Evolutionary conservation across 139 green algal genomes (phyloP).

Genomic region (Spirogloea muscicola): DNA sequence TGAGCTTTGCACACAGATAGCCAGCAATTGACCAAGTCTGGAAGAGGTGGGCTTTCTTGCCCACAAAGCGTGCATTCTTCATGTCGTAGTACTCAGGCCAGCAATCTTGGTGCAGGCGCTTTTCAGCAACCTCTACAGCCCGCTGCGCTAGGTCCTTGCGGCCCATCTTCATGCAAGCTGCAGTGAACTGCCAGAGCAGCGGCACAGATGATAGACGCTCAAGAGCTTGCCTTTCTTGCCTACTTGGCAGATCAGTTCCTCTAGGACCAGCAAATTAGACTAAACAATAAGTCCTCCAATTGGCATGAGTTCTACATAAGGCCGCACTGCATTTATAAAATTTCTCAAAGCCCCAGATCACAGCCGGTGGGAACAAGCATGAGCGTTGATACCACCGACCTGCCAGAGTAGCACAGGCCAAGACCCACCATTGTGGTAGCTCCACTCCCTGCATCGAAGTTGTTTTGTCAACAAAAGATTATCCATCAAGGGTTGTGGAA

Average conservation of each 20-base stretch:
- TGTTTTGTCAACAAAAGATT: neutral
- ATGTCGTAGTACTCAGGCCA: constrained; percentile 49
- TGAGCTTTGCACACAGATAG: constrained; percentile 12
- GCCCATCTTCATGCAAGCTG: constrained; percentile 39
- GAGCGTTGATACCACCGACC: neutral
- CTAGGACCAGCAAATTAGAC: neutral
- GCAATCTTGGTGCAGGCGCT: constrained; percentile 4
- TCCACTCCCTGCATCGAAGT: constrained; percentile 16
- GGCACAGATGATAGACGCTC: neutral
- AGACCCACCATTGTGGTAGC: constrained; percentile 46
- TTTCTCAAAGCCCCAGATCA: neutral
- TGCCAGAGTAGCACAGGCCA: constrained; percentile 44
- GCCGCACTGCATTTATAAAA: neutral
- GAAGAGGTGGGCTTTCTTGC: constrained; percentile 29
- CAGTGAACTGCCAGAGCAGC: constrained; percentile 31
- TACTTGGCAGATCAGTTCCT: no score
- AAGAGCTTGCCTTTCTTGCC: neutral
- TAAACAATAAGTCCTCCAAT: neutral
- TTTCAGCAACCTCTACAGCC: constrained; percentile 23
- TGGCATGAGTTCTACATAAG: neutral
- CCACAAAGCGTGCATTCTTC: constrained; percentile 13
- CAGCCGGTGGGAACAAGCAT: neutral
- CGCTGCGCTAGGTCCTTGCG: constrained; percentile 32
- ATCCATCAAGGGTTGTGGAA: neutral
- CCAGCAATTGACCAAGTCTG: constrained; percentile 43